These are phyloP conservation scores for Fusarium fracticaudum DNA, from an alignment of 2,329 filamentous ascomycete species.

Conservation along the genomic window DNA sequence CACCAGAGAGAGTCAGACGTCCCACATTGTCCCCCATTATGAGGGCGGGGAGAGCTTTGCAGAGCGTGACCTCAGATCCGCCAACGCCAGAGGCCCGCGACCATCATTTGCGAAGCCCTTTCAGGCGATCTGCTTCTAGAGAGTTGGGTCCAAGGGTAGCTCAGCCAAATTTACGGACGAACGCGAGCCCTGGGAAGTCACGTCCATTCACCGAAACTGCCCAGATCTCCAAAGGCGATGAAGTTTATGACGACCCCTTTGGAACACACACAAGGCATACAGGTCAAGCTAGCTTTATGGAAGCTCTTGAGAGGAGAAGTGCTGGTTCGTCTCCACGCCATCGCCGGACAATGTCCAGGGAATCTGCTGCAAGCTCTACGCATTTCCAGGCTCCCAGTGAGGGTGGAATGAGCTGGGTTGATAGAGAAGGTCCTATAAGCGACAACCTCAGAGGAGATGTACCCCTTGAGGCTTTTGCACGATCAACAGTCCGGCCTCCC, in stretches of 20 bases:
- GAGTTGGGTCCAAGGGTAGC: conserved; percentile 47
- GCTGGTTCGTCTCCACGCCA: conserved; percentile 21
- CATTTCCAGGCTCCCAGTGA: conserved; percentile 46
- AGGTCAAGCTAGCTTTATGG: conserved; percentile 47
- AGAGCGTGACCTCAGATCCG: conserved; percentile 67
- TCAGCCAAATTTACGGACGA: conserved; percentile 38
- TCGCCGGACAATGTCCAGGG: conserved; percentile 30
- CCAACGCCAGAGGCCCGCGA: conserved; percentile 64
- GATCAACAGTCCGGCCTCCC: neutral
- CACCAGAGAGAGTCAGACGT: conserved; percentile 47
- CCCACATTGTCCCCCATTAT: conserved; percentile 66
- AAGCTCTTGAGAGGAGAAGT: conserved; percentile 44
- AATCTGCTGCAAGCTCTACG: conserved; percentile 48
- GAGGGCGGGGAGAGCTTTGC: conserved; percentile 64
- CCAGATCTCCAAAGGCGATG: conserved; percentile 20
- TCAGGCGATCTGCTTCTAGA: conserved; percentile 54
- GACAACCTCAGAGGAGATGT: conserved; percentile 49
- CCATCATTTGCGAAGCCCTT: conserved; percentile 64
- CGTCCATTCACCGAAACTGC: conserved; percentile 17
- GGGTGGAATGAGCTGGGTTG: conserved; percentile 58
- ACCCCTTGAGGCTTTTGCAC: conserved; percentile 44
- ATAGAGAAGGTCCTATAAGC: conserved; percentile 50
- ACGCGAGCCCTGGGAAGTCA: conserved; percentile 45
- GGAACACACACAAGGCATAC: conserved; percentile 36
- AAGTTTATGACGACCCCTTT: conserved; percentile 45